Conservation (phyloP, 2,329 filamentous ascomycete genomes). For the Stylonectria norvegica region DNA sequence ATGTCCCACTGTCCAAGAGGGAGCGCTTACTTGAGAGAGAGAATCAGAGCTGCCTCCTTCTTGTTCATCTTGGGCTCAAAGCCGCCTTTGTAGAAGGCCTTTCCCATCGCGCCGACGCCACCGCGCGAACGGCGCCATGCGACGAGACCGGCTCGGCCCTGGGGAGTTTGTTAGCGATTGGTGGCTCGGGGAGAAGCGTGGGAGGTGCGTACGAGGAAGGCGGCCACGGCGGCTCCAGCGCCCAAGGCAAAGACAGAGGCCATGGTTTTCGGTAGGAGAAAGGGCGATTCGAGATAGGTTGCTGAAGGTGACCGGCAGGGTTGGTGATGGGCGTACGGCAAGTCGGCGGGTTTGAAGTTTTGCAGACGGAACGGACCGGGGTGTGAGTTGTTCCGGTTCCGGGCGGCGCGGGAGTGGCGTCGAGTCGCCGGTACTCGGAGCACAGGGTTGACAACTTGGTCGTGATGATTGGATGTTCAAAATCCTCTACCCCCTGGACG, state of each 20-base stretch:
- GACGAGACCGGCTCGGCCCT: slow-evolving; percentile 91
- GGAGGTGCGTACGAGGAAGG: slow-evolving; percentile 45
- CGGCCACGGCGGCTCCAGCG: slow-evolving; percentile 48
- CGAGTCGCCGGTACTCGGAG: too few species aligned
- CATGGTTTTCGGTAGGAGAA: slow-evolving; percentile 26
- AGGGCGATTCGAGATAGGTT: not conserved
- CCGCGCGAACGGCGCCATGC: slow-evolving; percentile 80
- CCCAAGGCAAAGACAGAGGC: slow-evolving; percentile 45
- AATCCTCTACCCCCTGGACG: too few species aligned
- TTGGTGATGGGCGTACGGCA: slow-evolving; percentile 12
- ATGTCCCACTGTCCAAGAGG: not conserved
- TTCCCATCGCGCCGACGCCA: slow-evolving; percentile 75
- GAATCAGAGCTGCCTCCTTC: slow-evolving; percentile 84
- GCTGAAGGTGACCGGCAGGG: slow-evolving; percentile 4
- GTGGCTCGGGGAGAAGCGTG: not conserved
- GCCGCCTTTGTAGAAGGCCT: slow-evolving; percentile 97
- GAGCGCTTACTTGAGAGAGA: slow-evolving; percentile 73
- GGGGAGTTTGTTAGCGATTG: slow-evolving; percentile 14
- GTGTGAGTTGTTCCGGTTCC: too few species aligned
- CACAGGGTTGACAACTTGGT: too few species aligned
- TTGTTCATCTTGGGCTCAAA: slow-evolving; percentile 94
- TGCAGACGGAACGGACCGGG: slow-evolving; percentile 25
- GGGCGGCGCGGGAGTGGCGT: too few species aligned
- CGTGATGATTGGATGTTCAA: too few species aligned
- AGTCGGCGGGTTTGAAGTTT: slow-evolving; percentile 24